Evolutionary conservation across 305 asterid species (phyloP).

Genomic region (Withania somnifera): DNA sequence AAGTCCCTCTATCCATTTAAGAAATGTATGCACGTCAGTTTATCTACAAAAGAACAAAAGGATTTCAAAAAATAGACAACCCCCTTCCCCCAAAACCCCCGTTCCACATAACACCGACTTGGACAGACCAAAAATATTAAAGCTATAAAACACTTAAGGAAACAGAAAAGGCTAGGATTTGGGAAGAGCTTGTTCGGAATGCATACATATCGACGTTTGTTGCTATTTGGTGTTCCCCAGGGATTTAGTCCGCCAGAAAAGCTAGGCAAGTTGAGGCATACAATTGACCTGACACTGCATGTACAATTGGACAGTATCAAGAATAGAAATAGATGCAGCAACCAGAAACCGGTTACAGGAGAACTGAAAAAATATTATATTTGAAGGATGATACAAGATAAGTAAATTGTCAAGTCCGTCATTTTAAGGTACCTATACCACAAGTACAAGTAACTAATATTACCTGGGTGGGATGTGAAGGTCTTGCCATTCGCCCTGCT

Average conservation of each 20-base stretch:
- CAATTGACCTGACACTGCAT: conserved; percentile 80
- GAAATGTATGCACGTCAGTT: not conserved
- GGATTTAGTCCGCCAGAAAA: conserved; percentile 97
- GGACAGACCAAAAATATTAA: not conserved
- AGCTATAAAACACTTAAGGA: not conserved
- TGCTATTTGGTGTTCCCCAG: conserved; percentile 76
- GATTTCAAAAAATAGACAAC: not conserved
- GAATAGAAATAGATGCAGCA: not conserved
- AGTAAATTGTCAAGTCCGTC: not conserved
- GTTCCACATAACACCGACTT: not conserved
- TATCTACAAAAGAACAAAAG: not conserved
- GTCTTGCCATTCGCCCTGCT: conserved; percentile 66
- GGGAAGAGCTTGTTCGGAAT: not conserved
- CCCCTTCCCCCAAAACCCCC: not conserved
- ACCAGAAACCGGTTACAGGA: not conserved
- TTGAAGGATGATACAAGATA: not conserved
- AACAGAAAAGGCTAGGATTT: not conserved
- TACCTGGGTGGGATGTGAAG: conserved; percentile 63
- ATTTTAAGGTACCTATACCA: not conserved
- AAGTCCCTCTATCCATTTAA: conserved; percentile 44
- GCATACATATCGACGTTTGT: conserved; percentile 58
- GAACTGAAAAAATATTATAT: not conserved
- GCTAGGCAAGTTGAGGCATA: conserved; percentile 95
- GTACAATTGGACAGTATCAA: not conserved
- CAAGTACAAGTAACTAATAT: not conserved